Conservation (phyloP, 495 filamentous ascomycete genomes). For the Hyaloscypha variabilis region DNA sequence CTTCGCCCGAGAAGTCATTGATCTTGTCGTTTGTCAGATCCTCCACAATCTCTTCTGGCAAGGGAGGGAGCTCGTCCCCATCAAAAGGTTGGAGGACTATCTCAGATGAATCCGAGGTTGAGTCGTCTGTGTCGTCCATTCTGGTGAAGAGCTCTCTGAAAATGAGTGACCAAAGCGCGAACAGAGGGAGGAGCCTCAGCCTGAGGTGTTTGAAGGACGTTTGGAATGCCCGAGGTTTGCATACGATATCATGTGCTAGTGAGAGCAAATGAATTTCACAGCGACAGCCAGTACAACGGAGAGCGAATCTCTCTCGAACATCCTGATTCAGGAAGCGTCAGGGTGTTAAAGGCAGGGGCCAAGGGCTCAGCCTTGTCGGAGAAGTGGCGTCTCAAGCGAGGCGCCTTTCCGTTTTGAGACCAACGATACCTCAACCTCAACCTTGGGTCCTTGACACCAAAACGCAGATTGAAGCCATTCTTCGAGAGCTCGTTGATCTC, state of each 20-base stretch:
- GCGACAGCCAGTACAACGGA: not conserved
- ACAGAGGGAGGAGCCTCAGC: not conserved
- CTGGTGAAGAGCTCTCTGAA: not conserved
- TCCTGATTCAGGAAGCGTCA: not conserved
- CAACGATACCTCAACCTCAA: no score
- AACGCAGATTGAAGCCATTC: not conserved
- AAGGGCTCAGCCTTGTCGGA: not conserved
- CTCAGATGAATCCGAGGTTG: not conserved
- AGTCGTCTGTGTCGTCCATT: constrained; percentile 12
- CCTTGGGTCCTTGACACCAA: no score
- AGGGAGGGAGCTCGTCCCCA: not conserved
- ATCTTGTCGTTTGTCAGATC: constrained; percentile 4
- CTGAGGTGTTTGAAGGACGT: not conserved
- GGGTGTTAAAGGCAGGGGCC: no score
- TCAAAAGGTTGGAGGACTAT: not conserved
- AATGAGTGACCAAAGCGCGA: not conserved
- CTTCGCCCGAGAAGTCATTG: not conserved
- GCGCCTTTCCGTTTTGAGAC: not conserved
- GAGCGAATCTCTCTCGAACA: not conserved
- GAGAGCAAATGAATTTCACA: not conserved
- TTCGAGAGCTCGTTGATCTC: not conserved
- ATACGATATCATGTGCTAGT: not conserved
- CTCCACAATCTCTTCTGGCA: constrained; percentile 14
- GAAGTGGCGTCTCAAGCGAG: not conserved
- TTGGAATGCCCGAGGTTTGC: not conserved